These are phyloP conservation scores for Biscutella laevigata DNA, from an alignment of 441 rosid genomes.

Conservation along the genomic window DNA sequence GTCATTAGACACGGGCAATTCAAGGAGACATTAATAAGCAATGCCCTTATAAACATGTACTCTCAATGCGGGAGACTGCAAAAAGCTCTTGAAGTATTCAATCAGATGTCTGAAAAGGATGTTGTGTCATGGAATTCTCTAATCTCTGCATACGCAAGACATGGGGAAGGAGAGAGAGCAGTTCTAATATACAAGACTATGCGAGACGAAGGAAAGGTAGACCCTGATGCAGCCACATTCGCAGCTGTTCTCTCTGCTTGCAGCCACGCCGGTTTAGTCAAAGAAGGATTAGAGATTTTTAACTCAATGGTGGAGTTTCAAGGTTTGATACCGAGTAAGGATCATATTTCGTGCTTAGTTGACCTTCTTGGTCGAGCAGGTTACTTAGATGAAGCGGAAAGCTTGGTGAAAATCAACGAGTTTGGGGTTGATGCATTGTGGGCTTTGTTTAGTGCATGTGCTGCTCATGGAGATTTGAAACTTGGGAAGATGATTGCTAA, in stretches of 20 bases:
- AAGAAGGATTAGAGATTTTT: constrained; percentile 37
- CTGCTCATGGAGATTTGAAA: constrained; percentile 47
- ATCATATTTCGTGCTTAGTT: constrained; percentile 51
- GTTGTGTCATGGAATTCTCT: constrained; percentile 48
- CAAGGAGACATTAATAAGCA: constrained; percentile 35
- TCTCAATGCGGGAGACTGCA: constrained; percentile 42
- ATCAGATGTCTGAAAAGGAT: constrained; percentile 34
- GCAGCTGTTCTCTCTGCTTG: constrained; percentile 51
- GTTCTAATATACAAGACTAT: constrained; percentile 31
- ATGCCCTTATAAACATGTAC: constrained; percentile 44
- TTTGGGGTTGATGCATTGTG: constrained; percentile 32
- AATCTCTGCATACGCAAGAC: constrained; percentile 47
- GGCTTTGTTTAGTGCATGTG: constrained; percentile 57
- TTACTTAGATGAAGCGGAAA: constrained; percentile 46
- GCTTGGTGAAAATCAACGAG: constrained; percentile 20
- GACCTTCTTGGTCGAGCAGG: constrained; percentile 65
- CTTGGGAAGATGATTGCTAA: constrained; percentile 42
- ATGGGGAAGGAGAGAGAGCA: constrained; percentile 48
- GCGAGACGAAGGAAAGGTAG: constrained; percentile 27
- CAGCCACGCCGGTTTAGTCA: constrained; percentile 47
- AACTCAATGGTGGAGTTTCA: constrained; percentile 33
- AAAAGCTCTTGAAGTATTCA: constrained; percentile 36
- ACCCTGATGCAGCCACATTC: constrained; percentile 47
- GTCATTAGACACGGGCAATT: constrained; percentile 27
- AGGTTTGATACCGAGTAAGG: constrained; percentile 30